Evolutionary conservation across 495 filamentous ascomycete species (phyloP).

Genomic region (Margaritispora aquatica): DNA sequence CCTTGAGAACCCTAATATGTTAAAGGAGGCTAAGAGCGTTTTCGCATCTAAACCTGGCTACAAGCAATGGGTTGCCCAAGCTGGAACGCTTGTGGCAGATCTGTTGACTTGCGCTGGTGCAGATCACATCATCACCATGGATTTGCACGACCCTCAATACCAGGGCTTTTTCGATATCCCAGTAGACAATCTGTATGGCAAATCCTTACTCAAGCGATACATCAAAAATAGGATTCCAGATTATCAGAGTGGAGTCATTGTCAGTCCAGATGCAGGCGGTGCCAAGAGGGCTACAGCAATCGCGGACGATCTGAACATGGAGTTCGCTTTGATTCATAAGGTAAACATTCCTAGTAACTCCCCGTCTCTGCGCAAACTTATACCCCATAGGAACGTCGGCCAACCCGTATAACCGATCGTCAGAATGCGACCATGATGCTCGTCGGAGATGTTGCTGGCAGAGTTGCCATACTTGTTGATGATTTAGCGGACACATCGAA

Average conservation of each 20-base stretch:
- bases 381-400: constrained; percentile 76
- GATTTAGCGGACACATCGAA: constrained; percentile 94
- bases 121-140: constrained; percentile 96
- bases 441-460: constrained; percentile 77
- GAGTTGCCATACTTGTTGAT: constrained; percentile 85
- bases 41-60: constrained; percentile 89
- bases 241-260: constrained; percentile 81
- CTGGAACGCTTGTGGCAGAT: constrained; percentile 90
- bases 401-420: constrained; percentile 86
- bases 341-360: constrained; percentile 43
- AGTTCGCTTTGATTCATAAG: constrained; percentile 97
- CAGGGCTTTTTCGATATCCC: constrained; percentile 99
- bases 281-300: constrained; percentile 97
- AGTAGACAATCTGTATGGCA: constrained; percentile 91
- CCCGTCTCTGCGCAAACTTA: constrained; percentile 28
- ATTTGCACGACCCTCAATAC: constrained; percentile 96
- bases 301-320: constrained; percentile 85
- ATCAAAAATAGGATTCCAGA: constrained; percentile 84
- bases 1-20: constrained; percentile 45
- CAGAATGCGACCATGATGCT: constrained; percentile 99
- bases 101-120: constrained; percentile 92
- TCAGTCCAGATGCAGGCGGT: constrained; percentile 93
- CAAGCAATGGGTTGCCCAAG: constrained; percentile 97
- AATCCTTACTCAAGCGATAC: constrained; percentile 81
- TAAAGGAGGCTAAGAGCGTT: constrained; percentile 38